These are phyloP conservation scores for Cladosporium sp. DNA, from an alignment of 2,329 filamentous ascomycete species.

Conservation along the genomic window DNA sequence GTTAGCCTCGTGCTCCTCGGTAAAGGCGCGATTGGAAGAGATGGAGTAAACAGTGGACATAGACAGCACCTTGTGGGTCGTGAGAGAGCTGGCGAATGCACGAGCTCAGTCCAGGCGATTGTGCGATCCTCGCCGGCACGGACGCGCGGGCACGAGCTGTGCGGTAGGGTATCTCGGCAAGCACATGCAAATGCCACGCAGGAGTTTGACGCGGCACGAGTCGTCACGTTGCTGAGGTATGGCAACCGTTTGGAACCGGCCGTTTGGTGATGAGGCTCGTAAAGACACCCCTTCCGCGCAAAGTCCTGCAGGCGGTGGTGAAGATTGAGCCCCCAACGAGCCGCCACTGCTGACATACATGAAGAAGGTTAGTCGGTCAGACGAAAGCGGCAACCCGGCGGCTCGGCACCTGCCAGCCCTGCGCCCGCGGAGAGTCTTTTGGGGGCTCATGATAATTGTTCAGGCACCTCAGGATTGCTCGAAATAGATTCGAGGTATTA, in stretches of 20 bases:
- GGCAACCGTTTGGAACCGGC: slow-evolving; percentile 3
- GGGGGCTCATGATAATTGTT: neutral
- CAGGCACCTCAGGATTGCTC: neutral
- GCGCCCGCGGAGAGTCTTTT: neutral
- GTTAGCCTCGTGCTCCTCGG: slow-evolving; percentile 13
- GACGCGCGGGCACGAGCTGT: neutral
- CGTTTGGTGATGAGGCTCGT: slow-evolving; percentile 7
- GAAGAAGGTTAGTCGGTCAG: neutral
- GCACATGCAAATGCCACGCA: slow-evolving; percentile 3
- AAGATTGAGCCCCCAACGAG: slow-evolving; percentile 10
- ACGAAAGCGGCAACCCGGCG: slow-evolving; percentile 3
- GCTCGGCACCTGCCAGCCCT: neutral
- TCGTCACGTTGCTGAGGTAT: slow-evolving; percentile 7
- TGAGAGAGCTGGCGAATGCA: neutral
- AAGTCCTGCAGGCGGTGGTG: neutral
- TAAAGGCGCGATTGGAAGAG: slow-evolving; percentile 14
- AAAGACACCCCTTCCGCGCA: slow-evolving; percentile 7
- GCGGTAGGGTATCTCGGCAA: neutral
- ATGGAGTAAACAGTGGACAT: slow-evolving; percentile 5
- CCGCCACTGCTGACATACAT: neutral
- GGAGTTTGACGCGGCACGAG: slow-evolving; percentile 14
- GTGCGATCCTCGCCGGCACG: slow-evolving; percentile 1
- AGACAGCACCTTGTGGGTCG: slow-evolving; percentile 5
- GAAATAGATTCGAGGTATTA: neutral
- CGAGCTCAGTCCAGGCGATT: slow-evolving; percentile 13